A percentile compares a stretch with the other conserved stretches of the same genome.
Conservation (phyloP, 148 eudicot species). For the Linanthus parryae region DNA sequence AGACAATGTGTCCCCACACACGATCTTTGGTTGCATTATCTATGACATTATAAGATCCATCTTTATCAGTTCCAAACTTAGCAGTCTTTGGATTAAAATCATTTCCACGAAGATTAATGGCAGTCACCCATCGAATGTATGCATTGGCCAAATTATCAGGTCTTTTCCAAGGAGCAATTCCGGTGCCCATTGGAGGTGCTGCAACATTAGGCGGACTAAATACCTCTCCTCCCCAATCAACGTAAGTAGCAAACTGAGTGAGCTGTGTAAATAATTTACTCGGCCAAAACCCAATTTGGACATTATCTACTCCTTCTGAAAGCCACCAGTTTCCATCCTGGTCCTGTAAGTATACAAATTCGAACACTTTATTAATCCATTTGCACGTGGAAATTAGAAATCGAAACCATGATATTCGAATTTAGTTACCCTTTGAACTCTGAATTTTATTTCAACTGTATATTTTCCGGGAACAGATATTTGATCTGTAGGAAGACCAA, state of each 20-base stretch:
- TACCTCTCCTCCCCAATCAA: not conserved
- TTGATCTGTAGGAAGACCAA: not conserved
- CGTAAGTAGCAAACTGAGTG: not conserved
- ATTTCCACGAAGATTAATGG: too few relatives aligned
- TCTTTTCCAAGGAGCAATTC: too few relatives aligned
- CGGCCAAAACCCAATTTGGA: not conserved
- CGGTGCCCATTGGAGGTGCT: not conserved
- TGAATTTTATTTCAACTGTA: not conserved
- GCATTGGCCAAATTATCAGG: too few relatives aligned
- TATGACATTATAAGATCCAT: too few relatives aligned
- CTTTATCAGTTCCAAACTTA: too few relatives aligned
- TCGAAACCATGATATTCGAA: not conserved
- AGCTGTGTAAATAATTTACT: not conserved
- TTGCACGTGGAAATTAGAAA: too few relatives aligned
- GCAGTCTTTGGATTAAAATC: too few relatives aligned
- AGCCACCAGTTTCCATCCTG: not conserved
- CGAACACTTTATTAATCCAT: too few relatives aligned
- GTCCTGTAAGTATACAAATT: not conserved
- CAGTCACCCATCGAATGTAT: too few relatives aligned
- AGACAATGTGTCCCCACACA: too few relatives aligned
- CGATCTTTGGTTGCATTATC: too few relatives aligned
- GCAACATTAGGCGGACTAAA: not conserved
- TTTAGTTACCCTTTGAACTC: not conserved
- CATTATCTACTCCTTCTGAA: not conserved
- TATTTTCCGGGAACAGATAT: not conserved